Evolutionary conservation across 1,284 basidiomycete species (phyloP).

Genomic region (Apiotrichum gamsii): DNA sequence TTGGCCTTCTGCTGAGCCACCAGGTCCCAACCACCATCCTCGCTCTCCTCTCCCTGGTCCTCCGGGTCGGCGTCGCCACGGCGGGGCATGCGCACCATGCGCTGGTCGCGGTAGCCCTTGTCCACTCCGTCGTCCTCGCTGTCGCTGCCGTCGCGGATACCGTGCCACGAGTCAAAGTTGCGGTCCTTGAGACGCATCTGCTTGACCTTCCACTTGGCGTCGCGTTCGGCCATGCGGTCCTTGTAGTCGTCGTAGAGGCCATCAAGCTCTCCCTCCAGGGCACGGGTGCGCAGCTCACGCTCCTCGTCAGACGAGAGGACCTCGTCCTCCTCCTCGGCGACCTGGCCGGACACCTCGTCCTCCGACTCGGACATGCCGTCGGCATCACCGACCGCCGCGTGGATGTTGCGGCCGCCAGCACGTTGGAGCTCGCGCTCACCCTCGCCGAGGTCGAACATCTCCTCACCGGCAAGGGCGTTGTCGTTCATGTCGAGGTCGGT

Average conservation of each 20-base stretch:
- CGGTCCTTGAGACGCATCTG: constrained; percentile 72
- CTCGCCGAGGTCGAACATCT: constrained; percentile 75
- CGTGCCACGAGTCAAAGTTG: constrained; percentile 66
- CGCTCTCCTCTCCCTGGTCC: constrained; percentile 52
- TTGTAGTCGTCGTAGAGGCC: constrained; percentile 83
- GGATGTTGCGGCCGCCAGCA: constrained; percentile 48
- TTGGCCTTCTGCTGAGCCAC: constrained; percentile 60
- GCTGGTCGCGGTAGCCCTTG: constrained; percentile 29
- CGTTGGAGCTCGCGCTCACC: constrained; percentile 54
- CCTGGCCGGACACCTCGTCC: constrained; percentile 29
- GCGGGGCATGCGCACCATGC: constrained; percentile 24
- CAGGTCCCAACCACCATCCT: constrained; percentile 68
- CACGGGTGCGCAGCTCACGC: constrained; percentile 57
- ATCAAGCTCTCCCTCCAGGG: constrained; percentile 79
- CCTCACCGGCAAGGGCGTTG: constrained; percentile 57
- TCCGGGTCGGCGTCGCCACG: constrained; percentile 51
- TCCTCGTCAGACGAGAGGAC: constrained; percentile 64
- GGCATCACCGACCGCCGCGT: constrained; percentile 51
- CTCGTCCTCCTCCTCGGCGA: constrained; percentile 51
- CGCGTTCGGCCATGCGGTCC: constrained; percentile 71
- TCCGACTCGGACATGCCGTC: constrained; percentile 48
- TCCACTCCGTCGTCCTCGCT: constrained; percentile 46
- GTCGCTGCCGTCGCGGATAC: constrained; percentile 52
- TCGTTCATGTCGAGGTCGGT: constrained; percentile 81
- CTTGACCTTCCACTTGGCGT: constrained; percentile 83